A percentile compares a stretch with the other conserved stretches of the same genome.
phyloP scores from a whole-genome alignment of 306 rosid genomes.

The Quillaja saponaria region DNA sequence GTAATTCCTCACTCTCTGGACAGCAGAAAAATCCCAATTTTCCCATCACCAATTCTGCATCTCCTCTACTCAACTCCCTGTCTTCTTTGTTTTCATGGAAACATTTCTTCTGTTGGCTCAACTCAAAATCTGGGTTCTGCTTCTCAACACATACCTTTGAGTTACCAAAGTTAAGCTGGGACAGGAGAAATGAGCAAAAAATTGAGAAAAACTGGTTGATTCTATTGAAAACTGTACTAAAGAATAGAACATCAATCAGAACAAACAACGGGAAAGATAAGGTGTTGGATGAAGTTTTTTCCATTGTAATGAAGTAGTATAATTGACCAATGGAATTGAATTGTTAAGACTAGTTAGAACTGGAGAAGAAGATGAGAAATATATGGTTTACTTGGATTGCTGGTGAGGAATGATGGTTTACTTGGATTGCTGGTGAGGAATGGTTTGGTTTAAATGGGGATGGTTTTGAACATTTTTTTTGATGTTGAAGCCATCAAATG shows the following conservation, averaged over 20 bases:
- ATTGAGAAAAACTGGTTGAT: constrained; percentile 8
- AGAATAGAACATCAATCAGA: constrained; percentile 11
- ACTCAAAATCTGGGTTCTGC: constrained; percentile 12
- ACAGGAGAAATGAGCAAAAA: constrained; percentile 30
- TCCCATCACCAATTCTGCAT: constrained; percentile 56
- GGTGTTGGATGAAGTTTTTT: constrained; percentile 14
- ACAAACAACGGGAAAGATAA: constrained; percentile 26
- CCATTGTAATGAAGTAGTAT: constrained; percentile 33
- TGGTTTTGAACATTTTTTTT: background rate
- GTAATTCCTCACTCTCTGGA: constrained; percentile 50
- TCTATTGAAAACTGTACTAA: background rate
- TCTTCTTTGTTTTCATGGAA: constrained; percentile 31
- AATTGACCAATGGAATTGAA: constrained; percentile 3
- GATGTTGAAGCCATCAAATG: constrained; percentile 20
- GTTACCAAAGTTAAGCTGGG: constrained; percentile 21
- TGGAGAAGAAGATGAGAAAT: constrained; percentile 26
- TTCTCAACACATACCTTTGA: constrained; percentile 26
- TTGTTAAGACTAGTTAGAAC: background rate
- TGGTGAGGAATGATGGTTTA: too few relatives aligned
- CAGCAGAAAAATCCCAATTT: constrained; percentile 55
- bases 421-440: too few relatives aligned
- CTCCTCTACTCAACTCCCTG: constrained; percentile 47
- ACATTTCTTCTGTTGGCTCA: constrained; percentile 14
- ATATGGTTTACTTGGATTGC: background rate
- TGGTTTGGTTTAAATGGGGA: background rate